Conservation (phyloP, 2,329 filamentous ascomycete species). For the Sporothrix luriei region DNA sequence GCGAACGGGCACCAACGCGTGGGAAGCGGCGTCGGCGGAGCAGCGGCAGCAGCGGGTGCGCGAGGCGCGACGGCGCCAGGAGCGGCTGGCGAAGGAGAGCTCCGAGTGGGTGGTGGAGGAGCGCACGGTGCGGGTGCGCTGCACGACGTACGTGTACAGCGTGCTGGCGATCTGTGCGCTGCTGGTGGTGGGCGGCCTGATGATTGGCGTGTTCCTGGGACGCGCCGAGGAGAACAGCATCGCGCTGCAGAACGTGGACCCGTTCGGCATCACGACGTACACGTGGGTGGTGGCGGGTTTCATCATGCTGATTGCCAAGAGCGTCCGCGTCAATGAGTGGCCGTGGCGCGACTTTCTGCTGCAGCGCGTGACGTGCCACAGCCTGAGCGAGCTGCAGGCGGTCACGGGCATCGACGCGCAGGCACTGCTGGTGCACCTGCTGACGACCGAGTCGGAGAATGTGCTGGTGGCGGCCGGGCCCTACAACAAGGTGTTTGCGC, state of each 20-base stretch:
- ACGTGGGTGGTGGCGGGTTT: constrained; percentile 41
- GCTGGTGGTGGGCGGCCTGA: constrained; percentile 39
- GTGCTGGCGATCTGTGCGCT: constrained; percentile 26
- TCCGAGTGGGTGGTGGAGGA: constrained; percentile 31
- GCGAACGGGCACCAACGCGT: constrained; percentile 13
- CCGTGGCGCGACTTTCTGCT: constrained; percentile 43
- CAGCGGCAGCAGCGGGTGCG: constrained; percentile 25
- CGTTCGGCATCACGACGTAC: constrained; percentile 41
- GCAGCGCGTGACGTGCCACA: constrained; percentile 38
- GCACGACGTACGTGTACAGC: constrained; percentile 29
- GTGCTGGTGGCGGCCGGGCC: constrained; percentile 19
- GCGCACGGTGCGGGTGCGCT: constrained; percentile 26
- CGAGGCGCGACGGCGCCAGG: constrained; percentile 22
- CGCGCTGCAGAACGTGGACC: constrained; percentile 40
- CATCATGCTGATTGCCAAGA: constrained; percentile 40
- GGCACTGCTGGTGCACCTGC: constrained; percentile 26
- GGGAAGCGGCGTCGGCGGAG: constrained; percentile 3
- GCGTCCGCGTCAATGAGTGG: constrained; percentile 40
- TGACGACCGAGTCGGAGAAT: constrained; percentile 24
- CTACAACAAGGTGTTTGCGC: constrained; percentile 29
- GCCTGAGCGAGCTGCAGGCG: constrained; percentile 38
- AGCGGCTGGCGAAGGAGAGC: constrained; percentile 1
- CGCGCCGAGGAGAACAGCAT: constrained; percentile 31
- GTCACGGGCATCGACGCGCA: constrained; percentile 37
- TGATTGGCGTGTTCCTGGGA: constrained; percentile 39